Conservation (phyloP, 306 rosid species). For the Prunus persica region DNA sequence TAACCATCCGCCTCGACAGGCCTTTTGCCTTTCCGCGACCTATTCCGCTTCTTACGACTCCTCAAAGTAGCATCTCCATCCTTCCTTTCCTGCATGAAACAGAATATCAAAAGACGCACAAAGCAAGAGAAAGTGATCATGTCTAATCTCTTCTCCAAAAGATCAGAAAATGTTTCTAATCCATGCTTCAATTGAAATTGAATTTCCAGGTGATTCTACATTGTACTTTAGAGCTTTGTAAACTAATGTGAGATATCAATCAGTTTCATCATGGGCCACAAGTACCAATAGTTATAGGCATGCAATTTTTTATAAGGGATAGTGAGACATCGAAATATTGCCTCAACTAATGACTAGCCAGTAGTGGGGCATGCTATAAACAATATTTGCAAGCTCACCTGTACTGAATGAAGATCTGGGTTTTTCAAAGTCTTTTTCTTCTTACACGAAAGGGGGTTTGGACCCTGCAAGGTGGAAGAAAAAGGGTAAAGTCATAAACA, state of each 20-base stretch:
- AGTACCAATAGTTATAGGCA: background rate
- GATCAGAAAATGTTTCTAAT: background rate
- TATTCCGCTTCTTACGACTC: slow-evolving; percentile 35
- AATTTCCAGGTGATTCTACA: background rate
- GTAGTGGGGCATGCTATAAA: background rate
- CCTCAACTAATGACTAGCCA: background rate
- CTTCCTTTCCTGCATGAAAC: slow-evolving; percentile 27
- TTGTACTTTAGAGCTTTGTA: background rate
- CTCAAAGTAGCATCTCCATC: slow-evolving; percentile 13
- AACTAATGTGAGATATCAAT: background rate
- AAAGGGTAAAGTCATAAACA: slow-evolving; percentile 1
- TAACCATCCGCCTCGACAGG: background rate
- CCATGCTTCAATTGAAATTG: background rate
- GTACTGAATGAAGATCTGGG: slow-evolving; percentile 26
- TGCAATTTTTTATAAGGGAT: background rate
- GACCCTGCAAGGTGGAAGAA: slow-evolving; percentile 56
- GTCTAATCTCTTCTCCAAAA: background rate
- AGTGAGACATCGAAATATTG: background rate
- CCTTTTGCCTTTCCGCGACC: slow-evolving; percentile 23
- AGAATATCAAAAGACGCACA: background rate
- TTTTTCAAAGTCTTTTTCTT: slow-evolving; percentile 56
- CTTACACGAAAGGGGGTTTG: slow-evolving; percentile 87
- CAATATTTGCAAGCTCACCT: slow-evolving; percentile 39
- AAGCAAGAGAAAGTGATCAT: background rate
- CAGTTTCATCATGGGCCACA: background rate